A percentile compares a stretch with the other conserved stretches of the same genome.
These are phyloP conservation scores for Xerocomellus dryophilus DNA, from an alignment of 768 basidiomycete species.

Conservation along the genomic window DNA sequence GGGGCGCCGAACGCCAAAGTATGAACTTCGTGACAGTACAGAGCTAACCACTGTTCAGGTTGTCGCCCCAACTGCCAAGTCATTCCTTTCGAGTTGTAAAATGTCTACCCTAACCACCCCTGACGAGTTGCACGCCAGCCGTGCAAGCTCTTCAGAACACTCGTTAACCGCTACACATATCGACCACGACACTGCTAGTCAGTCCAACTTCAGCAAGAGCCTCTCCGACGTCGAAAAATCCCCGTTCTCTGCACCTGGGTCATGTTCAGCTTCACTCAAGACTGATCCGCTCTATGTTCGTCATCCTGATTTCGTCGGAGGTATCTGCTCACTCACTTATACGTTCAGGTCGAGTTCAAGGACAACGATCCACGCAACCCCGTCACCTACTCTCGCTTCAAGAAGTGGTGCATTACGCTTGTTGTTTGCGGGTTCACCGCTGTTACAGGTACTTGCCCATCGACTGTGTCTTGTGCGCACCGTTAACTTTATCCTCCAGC, in stretches of 20 bases:
- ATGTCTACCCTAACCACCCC: constrained; percentile 16
- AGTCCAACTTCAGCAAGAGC: background rate
- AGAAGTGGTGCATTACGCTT: constrained; percentile 41
- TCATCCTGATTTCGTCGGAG: background rate
- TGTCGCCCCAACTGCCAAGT: constrained; percentile 8
- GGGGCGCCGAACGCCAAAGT: background rate
- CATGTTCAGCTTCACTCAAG: constrained; percentile 5
- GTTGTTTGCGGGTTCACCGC: constrained; percentile 31
- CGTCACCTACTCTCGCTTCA: constrained; percentile 31
- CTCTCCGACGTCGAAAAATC: constrained; percentile 12
- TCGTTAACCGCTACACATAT: constrained; percentile 14
- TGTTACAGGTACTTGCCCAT: constrained; percentile 21
- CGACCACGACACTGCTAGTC: constrained; percentile 6
- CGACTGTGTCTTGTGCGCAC: background rate
- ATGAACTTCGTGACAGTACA: background rate
- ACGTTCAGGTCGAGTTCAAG: constrained; percentile 36
- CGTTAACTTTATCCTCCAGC: constrained; percentile 34
- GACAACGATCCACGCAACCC: constrained; percentile 39
- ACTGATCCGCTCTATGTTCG: constrained; percentile 12
- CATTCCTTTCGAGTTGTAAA: constrained; percentile 13
- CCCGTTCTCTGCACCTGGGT: background rate
- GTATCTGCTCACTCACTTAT: background rate
- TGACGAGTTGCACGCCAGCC: constrained; percentile 6
- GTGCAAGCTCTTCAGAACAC: constrained; percentile 10
- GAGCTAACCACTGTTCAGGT: background rate